Evolutionary conservation across 768 basidiomycete genomes (phyloP).

Genomic region (Pleurotus tuber-regium): DNA sequence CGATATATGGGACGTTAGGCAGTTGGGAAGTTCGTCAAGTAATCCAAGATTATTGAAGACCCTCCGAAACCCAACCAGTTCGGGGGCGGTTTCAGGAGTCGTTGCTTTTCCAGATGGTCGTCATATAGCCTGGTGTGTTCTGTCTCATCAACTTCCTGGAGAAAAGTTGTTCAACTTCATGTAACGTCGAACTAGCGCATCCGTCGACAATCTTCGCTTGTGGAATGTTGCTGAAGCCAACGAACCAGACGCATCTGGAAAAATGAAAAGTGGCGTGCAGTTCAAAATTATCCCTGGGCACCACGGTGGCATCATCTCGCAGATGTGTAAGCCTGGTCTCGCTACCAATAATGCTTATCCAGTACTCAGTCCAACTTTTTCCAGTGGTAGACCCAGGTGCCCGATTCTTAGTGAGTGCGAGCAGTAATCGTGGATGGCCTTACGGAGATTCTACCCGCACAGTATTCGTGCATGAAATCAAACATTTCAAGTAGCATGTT

Average conservation of each 20-base stretch:
- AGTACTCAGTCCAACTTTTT: no score
- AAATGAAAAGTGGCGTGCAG: constrained; percentile 66
- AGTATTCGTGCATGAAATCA: constrained; percentile 90
- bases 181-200: constrained; percentile 70
- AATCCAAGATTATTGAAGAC: constrained; percentile 82
- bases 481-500: constrained; percentile 31
- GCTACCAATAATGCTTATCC: neutral
- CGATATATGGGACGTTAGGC: constrained; percentile 94
- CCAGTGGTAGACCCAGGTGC: constrained; percentile 84
- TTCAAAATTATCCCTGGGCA: constrained; percentile 97
- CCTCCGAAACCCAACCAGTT: constrained; percentile 81
- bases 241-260: constrained; percentile 61
- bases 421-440: constrained; percentile 90
- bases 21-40: constrained; percentile 60
- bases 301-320: constrained; percentile 91
- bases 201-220: constrained; percentile 87
- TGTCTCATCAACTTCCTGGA: constrained; percentile 11
- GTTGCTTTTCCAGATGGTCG: constrained; percentile 89
- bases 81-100: constrained; percentile 90
- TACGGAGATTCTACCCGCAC: constrained; percentile 86
- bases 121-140: constrained; percentile 82
- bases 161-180: constrained; percentile 9
- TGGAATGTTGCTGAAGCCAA: constrained; percentile 88
- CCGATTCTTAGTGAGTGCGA: constrained; percentile 85
- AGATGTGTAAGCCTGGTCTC: constrained; percentile 69